Conservation (phyloP, 139 green algal species). For the Eudorina sp. region DNA sequence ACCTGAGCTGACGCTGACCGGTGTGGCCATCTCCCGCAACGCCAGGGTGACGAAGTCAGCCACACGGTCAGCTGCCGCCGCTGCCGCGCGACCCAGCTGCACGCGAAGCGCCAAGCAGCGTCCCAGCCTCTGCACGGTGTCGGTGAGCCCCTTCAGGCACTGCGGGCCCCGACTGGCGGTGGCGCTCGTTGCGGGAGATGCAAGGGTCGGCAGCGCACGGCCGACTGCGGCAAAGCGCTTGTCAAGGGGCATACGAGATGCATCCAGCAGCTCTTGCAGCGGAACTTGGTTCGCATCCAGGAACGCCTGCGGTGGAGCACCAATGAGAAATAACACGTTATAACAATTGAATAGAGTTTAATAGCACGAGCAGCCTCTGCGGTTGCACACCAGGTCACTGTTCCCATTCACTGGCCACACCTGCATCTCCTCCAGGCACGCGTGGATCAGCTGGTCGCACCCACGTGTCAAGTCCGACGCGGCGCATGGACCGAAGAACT, state of each 20-base stretch:
- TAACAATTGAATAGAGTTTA: no score
- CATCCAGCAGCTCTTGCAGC: slow-evolving; percentile 21
- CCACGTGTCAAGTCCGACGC: slow-evolving; percentile 4
- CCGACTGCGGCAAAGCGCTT: neutral
- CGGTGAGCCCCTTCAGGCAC: neutral
- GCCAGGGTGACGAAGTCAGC: slow-evolving; percentile 20
- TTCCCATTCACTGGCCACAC: neutral
- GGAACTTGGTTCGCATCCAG: neutral
- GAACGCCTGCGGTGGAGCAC: neutral
- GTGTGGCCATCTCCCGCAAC: slow-evolving; percentile 24
- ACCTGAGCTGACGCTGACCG: neutral
- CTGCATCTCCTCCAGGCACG: slow-evolving; percentile 40
- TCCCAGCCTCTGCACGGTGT: neutral
- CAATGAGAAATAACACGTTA: neutral
- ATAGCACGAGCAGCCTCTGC: no score
- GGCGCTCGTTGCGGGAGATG: neutral
- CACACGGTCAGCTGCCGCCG: neutral
- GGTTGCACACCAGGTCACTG: no score
- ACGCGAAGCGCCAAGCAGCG: slow-evolving; percentile 32
- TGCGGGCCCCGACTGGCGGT: neutral
- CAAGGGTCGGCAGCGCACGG: neutral
- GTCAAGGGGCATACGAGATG: neutral
- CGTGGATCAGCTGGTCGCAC: neutral
- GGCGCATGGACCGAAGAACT: slow-evolving; percentile 38
- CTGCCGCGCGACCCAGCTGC: slow-evolving; percentile 37